Evolutionary conservation across 495 filamentous ascomycete species (phyloP).

Genomic region (Tuber calosporum): DNA sequence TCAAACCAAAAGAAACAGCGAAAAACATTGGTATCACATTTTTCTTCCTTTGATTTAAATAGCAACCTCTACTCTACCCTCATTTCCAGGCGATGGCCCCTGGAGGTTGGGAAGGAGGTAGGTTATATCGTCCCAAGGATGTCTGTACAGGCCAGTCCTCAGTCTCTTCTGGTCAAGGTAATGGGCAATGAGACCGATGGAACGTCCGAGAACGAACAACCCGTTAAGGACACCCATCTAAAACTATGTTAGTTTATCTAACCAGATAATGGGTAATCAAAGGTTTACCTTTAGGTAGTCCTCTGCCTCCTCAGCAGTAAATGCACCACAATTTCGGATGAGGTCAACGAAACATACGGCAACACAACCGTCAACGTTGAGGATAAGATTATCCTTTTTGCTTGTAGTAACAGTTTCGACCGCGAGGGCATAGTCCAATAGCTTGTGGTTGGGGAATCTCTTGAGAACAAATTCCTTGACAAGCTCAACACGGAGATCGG

Average conservation of each 20-base stretch:
- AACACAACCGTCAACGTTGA: constrained; percentile 96
- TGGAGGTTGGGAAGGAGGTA: constrained; percentile 84
- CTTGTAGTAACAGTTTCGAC: constrained; percentile 97
- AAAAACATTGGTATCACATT: constrained; percentile 16
- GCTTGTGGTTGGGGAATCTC: constrained; percentile 92
- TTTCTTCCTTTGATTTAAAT: constrained; percentile 47
- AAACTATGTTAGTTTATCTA: constrained; percentile 45
- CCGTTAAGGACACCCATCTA: constrained; percentile 97
- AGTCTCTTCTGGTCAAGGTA: constrained; percentile 99
- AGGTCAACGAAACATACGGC: constrained; percentile 98
- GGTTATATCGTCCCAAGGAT: constrained; percentile 97
- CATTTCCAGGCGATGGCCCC: constrained; percentile 62
- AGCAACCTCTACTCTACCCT: constrained; percentile 86
- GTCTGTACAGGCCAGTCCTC: constrained; percentile 94
- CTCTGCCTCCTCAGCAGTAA: constrained; percentile 73
- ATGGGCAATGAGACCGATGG: constrained; percentile 97
- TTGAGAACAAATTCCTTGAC: constrained; percentile 98
- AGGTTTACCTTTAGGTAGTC: constrained; percentile 57
- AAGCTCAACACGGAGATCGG: constrained; percentile 96
- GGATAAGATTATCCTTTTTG: constrained; percentile 99
- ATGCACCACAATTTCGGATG: constrained; percentile 95
- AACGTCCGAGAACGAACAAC: constrained; percentile 92
- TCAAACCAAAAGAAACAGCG: constrained; percentile 3
- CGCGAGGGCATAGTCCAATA: constrained; percentile 95
- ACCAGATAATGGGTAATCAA: not conserved